phyloP scores from a whole-genome alignment of 2,329 filamentous ascomycete species.

The Hymenoscyphus albidus region DNA sequence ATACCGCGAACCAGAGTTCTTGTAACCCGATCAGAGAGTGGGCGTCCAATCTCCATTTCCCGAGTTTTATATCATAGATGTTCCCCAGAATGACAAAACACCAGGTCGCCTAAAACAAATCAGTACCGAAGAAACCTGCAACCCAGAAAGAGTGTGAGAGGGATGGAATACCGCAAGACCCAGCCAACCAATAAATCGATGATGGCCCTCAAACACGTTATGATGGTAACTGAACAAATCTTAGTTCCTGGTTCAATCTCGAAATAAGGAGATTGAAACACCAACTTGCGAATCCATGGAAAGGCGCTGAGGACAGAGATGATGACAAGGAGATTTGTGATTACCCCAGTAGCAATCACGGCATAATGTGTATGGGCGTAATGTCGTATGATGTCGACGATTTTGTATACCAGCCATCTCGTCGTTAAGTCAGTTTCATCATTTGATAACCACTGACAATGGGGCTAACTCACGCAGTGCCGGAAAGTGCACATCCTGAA shows the following conservation, averaged over 20 bases:
- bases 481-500: constrained; percentile 40
- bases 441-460: background rate
- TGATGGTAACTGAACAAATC: constrained; percentile 37
- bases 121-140: constrained; percentile 6
- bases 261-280: constrained; percentile 14
- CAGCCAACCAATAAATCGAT: constrained; percentile 42
- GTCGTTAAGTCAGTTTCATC: constrained; percentile 15
- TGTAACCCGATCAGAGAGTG: constrained; percentile 37
- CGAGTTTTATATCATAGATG: constrained; percentile 37
- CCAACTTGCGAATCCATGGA: constrained; percentile 42
- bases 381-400: constrained; percentile 38
- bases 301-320: constrained; percentile 40
- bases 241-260: constrained; percentile 15
- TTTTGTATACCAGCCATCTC: constrained; percentile 40
- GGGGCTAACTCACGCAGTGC: constrained; percentile 34
- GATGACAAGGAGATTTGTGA: constrained; percentile 39
- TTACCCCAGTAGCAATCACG: constrained; percentile 39
- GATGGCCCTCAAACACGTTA: constrained; percentile 41
- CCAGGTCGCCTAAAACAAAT: constrained; percentile 36
- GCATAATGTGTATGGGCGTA: constrained; percentile 35
- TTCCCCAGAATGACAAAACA: constrained; percentile 40
- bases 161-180: constrained; percentile 36
- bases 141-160: background rate
- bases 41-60: constrained; percentile 36
- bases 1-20: constrained; percentile 41